Conservation (phyloP, 2,329 filamentous ascomycete genomes). For the Claviceps pusilla region DNA sequence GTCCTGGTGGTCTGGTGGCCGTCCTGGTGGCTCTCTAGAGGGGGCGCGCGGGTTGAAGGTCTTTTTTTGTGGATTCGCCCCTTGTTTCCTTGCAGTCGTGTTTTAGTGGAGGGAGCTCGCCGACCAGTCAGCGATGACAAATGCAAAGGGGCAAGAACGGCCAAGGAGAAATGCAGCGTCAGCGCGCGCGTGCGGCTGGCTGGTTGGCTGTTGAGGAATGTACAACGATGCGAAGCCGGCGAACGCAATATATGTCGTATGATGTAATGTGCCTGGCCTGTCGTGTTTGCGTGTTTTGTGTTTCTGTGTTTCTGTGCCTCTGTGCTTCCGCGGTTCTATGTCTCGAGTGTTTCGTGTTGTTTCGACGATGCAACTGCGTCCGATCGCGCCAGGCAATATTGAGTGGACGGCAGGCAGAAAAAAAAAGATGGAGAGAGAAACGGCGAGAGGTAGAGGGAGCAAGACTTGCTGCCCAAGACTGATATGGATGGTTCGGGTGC, state of each 20-base stretch:
- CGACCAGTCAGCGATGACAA: conserved; percentile 1
- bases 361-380: neutral
- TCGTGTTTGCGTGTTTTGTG: neutral
- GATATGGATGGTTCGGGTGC: neutral
- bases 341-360: neutral
- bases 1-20: no score
- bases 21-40: no score
- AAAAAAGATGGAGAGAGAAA: neutral
- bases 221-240: neutral
- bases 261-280: neutral
- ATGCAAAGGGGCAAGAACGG: neutral
- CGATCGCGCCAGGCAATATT: neutral
- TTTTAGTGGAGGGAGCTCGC: neutral
- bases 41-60: neutral
- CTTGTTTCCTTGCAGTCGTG: neutral
- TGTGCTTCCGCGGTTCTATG: neutral
- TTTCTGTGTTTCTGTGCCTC: neutral
- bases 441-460: neutral
- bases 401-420: neutral
- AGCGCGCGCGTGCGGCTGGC: neutral
- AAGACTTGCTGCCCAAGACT: neutral
- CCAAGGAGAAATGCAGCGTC: neutral
- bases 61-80: neutral
- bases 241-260: neutral
- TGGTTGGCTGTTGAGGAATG: neutral